phyloP scores from a whole-genome alignment of 2,329 filamentous ascomycete species.

The Paraphoma sp. region DNA sequence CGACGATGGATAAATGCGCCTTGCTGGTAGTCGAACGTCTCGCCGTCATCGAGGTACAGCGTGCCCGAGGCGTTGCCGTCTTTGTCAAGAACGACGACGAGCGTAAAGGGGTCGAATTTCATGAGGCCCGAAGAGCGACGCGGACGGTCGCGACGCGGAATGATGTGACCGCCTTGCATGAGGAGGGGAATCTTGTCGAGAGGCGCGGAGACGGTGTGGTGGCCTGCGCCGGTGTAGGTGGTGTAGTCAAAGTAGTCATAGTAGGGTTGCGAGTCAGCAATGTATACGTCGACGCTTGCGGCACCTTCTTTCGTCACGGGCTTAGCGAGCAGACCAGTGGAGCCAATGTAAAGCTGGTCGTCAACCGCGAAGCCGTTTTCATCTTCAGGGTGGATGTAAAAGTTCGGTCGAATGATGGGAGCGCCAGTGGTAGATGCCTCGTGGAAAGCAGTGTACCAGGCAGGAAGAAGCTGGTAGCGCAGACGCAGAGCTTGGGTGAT shows the following conservation, averaged over 20 bases:
- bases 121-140: constrained; percentile 86
- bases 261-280: constrained; percentile 87
- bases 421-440: constrained; percentile 82
- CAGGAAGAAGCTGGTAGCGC: constrained; percentile 85
- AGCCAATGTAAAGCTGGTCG: constrained; percentile 90
- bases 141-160: constrained; percentile 87
- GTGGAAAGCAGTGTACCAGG: constrained; percentile 98
- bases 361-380: constrained; percentile 89
- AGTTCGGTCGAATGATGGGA: constrained; percentile 90
- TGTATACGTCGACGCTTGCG: constrained; percentile 77
- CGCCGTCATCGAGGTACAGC: constrained; percentile 91
- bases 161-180: constrained; percentile 91
- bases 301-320: constrained; percentile 82
- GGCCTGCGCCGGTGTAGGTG: constrained; percentile 74
- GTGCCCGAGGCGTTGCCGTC: constrained; percentile 78
- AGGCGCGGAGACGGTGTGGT: constrained; percentile 75
- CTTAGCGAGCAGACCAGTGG: constrained; percentile 89
- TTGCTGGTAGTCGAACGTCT: constrained; percentile 84
- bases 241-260: constrained; percentile 95
- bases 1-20: constrained; percentile 88
- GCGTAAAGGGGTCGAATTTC: constrained; percentile 93
- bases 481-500: constrained; percentile 87
- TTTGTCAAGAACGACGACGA: constrained; percentile 76
- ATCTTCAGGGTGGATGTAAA: constrained; percentile 86
- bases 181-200: constrained; percentile 87